Percentiles rank a stretch among this genome's conserved stretches.
These are phyloP conservation scores for Cyphellophora attinorum DNA, from an alignment of 2,329 filamentous ascomycete species.

Conservation along the genomic window DNA sequence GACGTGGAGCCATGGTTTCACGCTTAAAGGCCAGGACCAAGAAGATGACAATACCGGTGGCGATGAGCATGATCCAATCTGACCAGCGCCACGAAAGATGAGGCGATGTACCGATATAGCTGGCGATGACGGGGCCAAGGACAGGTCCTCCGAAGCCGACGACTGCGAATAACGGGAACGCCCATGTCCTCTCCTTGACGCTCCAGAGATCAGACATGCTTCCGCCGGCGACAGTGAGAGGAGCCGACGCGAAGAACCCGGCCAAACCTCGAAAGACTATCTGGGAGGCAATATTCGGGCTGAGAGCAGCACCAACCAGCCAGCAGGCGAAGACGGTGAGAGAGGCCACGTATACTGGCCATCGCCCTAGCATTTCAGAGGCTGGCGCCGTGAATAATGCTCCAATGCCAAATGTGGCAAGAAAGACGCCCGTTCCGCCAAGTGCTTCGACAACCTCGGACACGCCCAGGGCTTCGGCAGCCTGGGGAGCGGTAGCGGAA, in stretches of 20 bases:
- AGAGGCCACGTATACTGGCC: conserved; percentile 39
- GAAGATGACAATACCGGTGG: conserved; percentile 24
- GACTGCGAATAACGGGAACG: conserved; percentile 41
- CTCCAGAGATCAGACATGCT: conserved; percentile 38
- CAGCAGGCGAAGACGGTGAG: conserved; percentile 41
- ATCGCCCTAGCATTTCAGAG: conserved; percentile 40
- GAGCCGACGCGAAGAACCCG: conserved; percentile 40
- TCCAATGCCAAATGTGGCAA: conserved; percentile 41
- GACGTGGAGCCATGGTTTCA: conserved; percentile 41
- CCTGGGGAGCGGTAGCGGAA: no score
- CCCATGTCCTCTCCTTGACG: conserved; percentile 38
- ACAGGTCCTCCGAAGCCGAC: conserved; percentile 28
- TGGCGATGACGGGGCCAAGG: conserved; percentile 31
- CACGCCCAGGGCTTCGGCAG: no score
- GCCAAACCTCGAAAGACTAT: conserved; percentile 41
- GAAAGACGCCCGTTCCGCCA: conserved; percentile 30
- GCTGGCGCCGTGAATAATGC: conserved; percentile 40
- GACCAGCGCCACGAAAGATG: conserved; percentile 35
- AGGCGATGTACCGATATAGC: conserved; percentile 31
- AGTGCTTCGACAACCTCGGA: no score
- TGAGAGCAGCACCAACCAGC: conserved; percentile 37
- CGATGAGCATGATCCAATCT: conserved; percentile 35
- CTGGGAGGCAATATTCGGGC: conserved; percentile 37
- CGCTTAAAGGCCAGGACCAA: conserved; percentile 37
- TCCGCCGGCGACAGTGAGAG: conserved; percentile 36